These are phyloP conservation scores for Collybiopsis luxurians DNA, from an alignment of 768 basidiomycete genomes.

Conservation along the genomic window DNA sequence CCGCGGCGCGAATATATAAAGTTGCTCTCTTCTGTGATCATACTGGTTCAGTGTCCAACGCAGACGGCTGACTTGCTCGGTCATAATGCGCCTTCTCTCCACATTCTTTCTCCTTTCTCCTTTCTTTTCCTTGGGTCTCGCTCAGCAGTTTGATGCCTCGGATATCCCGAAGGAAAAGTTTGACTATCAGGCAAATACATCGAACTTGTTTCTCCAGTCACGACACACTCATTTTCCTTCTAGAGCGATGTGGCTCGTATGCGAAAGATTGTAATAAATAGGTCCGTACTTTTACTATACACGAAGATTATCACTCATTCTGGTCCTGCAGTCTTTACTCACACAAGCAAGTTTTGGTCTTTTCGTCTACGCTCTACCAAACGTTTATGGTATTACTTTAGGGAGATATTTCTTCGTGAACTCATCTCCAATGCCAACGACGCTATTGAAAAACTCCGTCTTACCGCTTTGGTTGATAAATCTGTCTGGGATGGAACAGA, in stretches of 20 bases:
- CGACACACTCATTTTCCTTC: neutral
- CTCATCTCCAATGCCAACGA: conserved; percentile 95
- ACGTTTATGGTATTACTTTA: conserved; percentile 21
- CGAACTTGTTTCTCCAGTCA: neutral
- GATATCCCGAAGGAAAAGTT: conserved; percentile 53
- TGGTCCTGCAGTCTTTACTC: conserved; percentile 66
- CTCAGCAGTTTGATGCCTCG: conserved; percentile 40
- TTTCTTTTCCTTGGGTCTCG: conserved; percentile 42
- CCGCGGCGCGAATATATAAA: conserved; percentile 3
- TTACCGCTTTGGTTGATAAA: conserved; percentile 80
- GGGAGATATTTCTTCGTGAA: conserved; percentile 87
- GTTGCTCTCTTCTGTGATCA: neutral
- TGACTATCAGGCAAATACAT: conserved; percentile 61
- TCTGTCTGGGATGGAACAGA: conserved; percentile 64
- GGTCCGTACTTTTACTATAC: conserved; percentile 33
- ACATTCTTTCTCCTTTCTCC: conserved; percentile 48
- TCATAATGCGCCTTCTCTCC: conserved; percentile 56
- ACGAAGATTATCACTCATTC: conserved; percentile 7
- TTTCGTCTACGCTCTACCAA: neutral
- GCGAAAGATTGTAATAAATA: conserved; percentile 91
- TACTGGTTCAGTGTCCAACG: neutral
- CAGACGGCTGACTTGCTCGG: conserved; percentile 5
- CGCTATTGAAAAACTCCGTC: conserved; percentile 90
- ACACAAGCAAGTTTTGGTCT: conserved; percentile 50
- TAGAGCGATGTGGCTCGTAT: conserved; percentile 94